A percentile compares a stretch with the other conserved stretches of the same genome.
Evolutionary conservation across 2,329 filamentous ascomycete species (phyloP).

Genomic region (Diaporthe citriasiana): DNA sequence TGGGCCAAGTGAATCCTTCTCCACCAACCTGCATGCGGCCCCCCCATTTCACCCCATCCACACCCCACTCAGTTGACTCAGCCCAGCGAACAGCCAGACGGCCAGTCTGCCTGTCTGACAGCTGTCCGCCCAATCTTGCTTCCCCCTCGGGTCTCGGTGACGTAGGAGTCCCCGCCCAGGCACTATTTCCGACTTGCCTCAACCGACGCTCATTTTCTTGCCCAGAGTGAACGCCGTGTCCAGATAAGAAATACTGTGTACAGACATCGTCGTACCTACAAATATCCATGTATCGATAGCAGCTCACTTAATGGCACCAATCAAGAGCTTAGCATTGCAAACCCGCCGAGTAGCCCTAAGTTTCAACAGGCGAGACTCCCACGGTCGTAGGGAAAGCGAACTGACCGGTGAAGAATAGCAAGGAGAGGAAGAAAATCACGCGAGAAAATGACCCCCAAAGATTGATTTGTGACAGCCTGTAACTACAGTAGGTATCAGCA

Average conservation of each 20-base stretch:
- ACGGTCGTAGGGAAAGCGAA: no score
- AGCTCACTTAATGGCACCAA: neutral
- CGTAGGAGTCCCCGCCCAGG: neutral
- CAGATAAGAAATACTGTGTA: neutral
- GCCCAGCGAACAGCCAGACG: neutral
- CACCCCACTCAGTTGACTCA: conserved; percentile 28
- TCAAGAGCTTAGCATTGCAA: neutral
- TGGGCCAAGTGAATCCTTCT: conserved; percentile 27
- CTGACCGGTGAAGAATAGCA: neutral
- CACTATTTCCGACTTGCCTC: neutral
- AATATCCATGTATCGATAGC: neutral
- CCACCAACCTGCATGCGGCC: conserved; percentile 24
- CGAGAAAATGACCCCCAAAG: neutral
- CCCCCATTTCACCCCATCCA: neutral
- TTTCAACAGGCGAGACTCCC: neutral
- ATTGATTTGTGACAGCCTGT: neutral
- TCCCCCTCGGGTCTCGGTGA: neutral
- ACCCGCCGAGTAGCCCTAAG: neutral
- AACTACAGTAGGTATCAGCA: neutral
- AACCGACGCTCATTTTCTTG: neutral
- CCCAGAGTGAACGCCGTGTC: neutral
- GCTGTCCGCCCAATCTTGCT: neutral
- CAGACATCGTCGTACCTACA: neutral
- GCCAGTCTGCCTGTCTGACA: neutral
- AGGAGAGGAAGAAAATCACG: neutral